Base-by-base conservation (phyloP, 176 grass and related monocot species). In the Typha latifolia region DNA sequence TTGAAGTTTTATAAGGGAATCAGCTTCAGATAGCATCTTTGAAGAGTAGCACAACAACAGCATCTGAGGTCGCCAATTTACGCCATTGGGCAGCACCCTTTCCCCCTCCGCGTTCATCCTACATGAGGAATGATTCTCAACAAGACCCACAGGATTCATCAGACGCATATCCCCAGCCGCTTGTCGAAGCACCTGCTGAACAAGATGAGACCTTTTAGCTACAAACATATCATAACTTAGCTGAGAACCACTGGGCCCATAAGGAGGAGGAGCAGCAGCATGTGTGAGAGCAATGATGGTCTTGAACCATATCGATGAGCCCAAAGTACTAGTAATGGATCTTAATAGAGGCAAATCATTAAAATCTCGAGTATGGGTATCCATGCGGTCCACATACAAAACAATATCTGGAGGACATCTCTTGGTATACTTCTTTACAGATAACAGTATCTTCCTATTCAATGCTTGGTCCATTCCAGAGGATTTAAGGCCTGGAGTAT, bases 91-190 rank as follows among this genome's bases (percentile, higher is more conserved):
- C 61, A 94, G 84, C 48, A 99, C 76, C 67, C 79, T 90, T 72
- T 90, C 81, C 11, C 86, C 84, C 52, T 93, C 79, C 14, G 67
- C 81, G 62, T 99, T 94, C 62, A 69, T 84, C 49, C 77, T 81
- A 65, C 95, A 99, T 49, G 86, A 94, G 69, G 84, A 81, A 73
- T 99, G 95, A 66, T 99, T 99, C 84, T 99, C 89, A 71, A 90
- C 86, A 62, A 99, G 77, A n/a, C 81, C 83, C 50, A 94, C 84
- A 4, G 86, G 89, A 71, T 94, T 99, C 89, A 99, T 85, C 69
- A 99, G 66, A 20, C 79, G 73, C 89, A 94, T 93, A 83, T 99
- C 89, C 51, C 86, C 89, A 53, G 84, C 77, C 64, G 88, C 89
- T 67, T 85, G 86, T 67, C 86, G 77, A 48, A 99, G 84, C 29